Evolutionary conservation across 306 rosid genomes (phyloP).

Genomic region (Inga leiocalycina): DNA sequence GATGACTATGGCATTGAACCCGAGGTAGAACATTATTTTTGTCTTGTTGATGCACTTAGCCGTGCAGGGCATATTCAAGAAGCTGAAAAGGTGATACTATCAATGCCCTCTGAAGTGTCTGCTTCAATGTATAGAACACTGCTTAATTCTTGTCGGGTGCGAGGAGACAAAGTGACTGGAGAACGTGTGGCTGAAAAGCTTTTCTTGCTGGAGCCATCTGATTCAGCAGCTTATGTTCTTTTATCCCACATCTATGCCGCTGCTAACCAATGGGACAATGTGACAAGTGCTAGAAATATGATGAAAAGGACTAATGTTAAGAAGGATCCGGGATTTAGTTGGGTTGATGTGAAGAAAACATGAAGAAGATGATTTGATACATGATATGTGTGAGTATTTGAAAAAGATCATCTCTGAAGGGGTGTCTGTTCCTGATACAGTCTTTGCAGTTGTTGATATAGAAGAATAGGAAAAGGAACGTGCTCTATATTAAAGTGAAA

Average conservation of each 20-base stretch:
- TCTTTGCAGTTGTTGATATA: slow-evolving; percentile 60
- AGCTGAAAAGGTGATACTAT: neutral
- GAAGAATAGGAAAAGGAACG: slow-evolving; percentile 75
- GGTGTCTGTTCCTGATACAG: slow-evolving; percentile 55
- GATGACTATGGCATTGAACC: neutral
- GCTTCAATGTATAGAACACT: slow-evolving; percentile 1
- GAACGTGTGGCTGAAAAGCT: neutral
- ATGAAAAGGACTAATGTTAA: neutral
- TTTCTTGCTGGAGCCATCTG: neutral
- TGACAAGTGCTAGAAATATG: neutral
- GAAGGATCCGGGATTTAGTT: neutral
- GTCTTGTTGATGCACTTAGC: neutral
- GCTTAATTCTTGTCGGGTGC: neutral
- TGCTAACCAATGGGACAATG: neutral
- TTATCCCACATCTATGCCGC: neutral
- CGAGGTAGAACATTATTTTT: neutral
- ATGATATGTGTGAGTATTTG: slow-evolving; percentile 55
- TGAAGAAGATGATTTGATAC: slow-evolving; percentile 56
- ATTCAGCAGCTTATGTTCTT: slow-evolving; percentile 3
- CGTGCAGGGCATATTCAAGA: slow-evolving; percentile 6
- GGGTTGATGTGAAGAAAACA: slow-evolving; percentile 61
- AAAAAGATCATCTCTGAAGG: slow-evolving; percentile 46
- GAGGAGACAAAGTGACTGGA: neutral
- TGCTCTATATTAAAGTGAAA: slow-evolving; percentile 41
- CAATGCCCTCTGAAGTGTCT: neutral